Base-by-base conservation (phyloP, 1,284 basidiomycete species). In the Ganoderma leucocontextum region DNA sequence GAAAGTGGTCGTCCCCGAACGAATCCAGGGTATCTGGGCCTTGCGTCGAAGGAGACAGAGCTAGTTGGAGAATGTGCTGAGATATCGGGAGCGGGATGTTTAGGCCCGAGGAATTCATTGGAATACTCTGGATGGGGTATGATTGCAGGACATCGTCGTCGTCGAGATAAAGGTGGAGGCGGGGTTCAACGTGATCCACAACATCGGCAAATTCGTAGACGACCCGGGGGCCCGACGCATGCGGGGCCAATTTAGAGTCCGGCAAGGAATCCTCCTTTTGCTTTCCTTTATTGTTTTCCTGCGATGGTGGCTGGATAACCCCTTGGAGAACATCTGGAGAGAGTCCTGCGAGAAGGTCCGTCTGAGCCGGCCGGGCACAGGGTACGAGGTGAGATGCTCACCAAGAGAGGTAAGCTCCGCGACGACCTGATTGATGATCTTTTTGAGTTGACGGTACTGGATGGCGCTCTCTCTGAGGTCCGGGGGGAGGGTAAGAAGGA, bases 401-500 rank as follows among this genome's bases (percentile, higher is more conserved):
- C 96, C 96, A 63, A 97, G 84, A 8, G 88, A 85, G 9, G 89
- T 86, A 38, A 99, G 89, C 79, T 99, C 96, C 19, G 84, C 82
- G 0, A 94, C 95, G 59, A 97, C 90, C 78, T 92, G 87, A 75
- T 96, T 95, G 77, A 99, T 96, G 63, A 98, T 85, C 76, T 95
- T 96, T 82, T 99, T 98, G 72, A 99, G 90, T 83, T 92, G 89
- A 57, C 94, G 86, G 78, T 98, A 98, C 76, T 97, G 92, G 67
- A 98, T 93, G 0, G 94, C 92, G 79, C 90, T 90, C 35, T 91
- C 84, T 33, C 91, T 86, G 72, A 95, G 84, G 70, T 94, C 92
- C 58, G 89, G 87, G 0, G 94, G 94, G 9, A 95, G 86, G n/a
- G 85, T 85, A 61, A 87, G 82, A 47, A 96, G 84, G 22, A 94